Evolutionary conservation across 495 filamentous ascomycete genomes (phyloP), one percentile per base, ranked within the genome.

Genomic region (Aspergillus sparsus): DNA sequence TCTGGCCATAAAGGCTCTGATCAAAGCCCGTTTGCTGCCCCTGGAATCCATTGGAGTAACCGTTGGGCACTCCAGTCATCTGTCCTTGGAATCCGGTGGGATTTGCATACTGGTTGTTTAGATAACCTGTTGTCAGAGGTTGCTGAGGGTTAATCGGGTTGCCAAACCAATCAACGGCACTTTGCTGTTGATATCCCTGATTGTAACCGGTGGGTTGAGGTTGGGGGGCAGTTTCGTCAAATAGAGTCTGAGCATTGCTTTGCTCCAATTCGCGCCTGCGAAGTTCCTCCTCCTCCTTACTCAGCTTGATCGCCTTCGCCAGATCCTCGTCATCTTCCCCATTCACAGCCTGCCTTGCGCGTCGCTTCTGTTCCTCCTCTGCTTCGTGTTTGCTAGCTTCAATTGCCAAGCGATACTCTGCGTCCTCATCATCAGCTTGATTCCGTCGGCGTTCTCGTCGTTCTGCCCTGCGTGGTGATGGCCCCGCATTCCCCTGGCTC

Each of bases 321-420:
- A 98, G 82, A 70, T 96, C 92, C 63, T 92, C 91, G 62, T 94
- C 92, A 13, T 92, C 87, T 6, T 72, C 76, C 10, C 62, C 63
- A 15, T 61, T 67, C 37, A 78, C 77, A 10, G 79, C 75, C 11
- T 77, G 78, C 74, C 83, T 87, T n/a, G 80, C 78, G 13, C 86
- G 79, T 55, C 86, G 79, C 71, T 81, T 90, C 66, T 85, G 84
- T 61, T 98, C 95, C 66, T 97, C 94, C 69, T 98, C 95, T 52
- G 94, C 94, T 64, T 98, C 92, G 59, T 87, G 82, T 71, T 96
- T 98, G 78, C 93, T 97, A 16, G 95, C 95, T 75, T 99, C 95
- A 53, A 99, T 87, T 2, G 95, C 95, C 63, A 99, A 75, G 66
- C 80, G 85, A 74, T 96, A 97, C 70, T 99, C 95, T 39, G 92